A percentile compares a stretch with the other conserved stretches of the same genome.
These are phyloP conservation scores for Neurospora africana DNA, from an alignment of 495 filamentous ascomycete species.

Conservation along the genomic window DNA sequence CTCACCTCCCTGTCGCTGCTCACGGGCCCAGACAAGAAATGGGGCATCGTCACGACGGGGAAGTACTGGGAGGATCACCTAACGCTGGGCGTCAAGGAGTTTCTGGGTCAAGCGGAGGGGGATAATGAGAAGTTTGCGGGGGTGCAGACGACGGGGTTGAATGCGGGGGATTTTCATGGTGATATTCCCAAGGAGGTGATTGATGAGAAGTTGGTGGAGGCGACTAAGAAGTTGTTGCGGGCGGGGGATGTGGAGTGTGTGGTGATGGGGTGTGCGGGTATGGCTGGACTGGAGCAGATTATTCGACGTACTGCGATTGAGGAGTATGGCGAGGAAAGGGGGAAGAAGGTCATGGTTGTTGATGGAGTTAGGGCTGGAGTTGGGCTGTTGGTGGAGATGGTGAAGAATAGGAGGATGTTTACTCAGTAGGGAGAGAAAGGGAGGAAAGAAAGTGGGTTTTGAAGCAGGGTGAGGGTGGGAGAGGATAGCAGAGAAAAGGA, in stretches of 20 bases:
- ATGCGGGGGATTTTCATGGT: conserved; percentile 70
- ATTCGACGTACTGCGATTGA: conserved; percentile 60
- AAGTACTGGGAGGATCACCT: conserved; percentile 70
- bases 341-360: conserved; percentile 55
- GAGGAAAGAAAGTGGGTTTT: neutral
- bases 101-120: conserved; percentile 32
- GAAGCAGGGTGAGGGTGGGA: neutral
- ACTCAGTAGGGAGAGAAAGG: neutral
- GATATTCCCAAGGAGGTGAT: conserved; percentile 53
- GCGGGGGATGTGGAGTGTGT: conserved; percentile 51
- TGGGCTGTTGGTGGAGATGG: conserved; percentile 50
- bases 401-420: conserved; percentile 32
- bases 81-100: conserved; percentile 46
- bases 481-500: neutral
- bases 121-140: conserved; percentile 50
- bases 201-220: conserved; percentile 52
- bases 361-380: conserved; percentile 79
- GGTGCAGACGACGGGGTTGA: conserved; percentile 74
- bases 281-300: conserved; percentile 78
- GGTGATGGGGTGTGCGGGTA: conserved; percentile 77
- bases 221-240: conserved; percentile 52
- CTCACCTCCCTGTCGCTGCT: conserved; percentile 43
- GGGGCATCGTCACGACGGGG: conserved; percentile 87
- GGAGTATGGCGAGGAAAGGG: conserved; percentile 50
- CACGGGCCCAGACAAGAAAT: conserved; percentile 37